Percentiles rank a stretch among this genome's conserved stretches.
Conservation (phyloP, 148 eudicot species). For the Persicaria maculosa region DNA sequence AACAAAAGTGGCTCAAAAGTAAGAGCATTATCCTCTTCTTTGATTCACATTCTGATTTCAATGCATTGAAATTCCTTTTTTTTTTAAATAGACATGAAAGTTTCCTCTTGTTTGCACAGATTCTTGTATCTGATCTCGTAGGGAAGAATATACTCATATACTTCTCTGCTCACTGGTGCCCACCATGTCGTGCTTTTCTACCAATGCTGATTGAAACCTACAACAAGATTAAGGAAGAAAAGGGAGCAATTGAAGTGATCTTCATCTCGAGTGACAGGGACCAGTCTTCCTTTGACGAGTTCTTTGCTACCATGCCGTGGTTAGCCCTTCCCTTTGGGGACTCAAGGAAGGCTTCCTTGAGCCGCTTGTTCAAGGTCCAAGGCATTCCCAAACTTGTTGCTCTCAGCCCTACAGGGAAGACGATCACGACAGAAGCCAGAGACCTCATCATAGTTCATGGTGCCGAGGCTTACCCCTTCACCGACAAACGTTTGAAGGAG, state of each 20-base stretch:
- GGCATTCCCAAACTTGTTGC: constrained; percentile 58
- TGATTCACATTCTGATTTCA: neutral
- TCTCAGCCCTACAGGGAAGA: constrained; percentile 45
- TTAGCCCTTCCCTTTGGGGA: constrained; percentile 64
- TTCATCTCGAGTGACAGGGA: constrained; percentile 66
- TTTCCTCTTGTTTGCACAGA: constrained; percentile 23
- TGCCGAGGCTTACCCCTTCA: constrained; percentile 58
- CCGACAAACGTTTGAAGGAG: constrained; percentile 43
- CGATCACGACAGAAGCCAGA: constrained; percentile 45
- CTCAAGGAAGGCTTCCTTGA: constrained; percentile 26
- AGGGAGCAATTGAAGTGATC: constrained; percentile 46
- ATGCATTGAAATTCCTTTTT: neutral
- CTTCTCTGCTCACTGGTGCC: constrained; percentile 79
- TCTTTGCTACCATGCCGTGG: constrained; percentile 65
- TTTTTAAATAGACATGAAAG: neutral
- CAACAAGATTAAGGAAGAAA: constrained; percentile 41
- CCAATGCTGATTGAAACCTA: constrained; percentile 50
- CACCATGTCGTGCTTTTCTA: constrained; percentile 67
- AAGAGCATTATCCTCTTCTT: constrained; percentile 8
- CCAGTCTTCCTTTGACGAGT: constrained; percentile 43
- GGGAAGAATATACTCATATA: constrained; percentile 60
- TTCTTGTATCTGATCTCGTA: constrained; percentile 51
- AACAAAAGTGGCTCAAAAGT: constrained; percentile 61
- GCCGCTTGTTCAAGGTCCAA: constrained; percentile 42
- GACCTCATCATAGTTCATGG: constrained; percentile 46